Percentiles rank a stretch among this genome's conserved stretches.
These are phyloP conservation scores for Syncephalastrum sp. DNA, from an alignment of 371 early-diverging fungal genomes.

Conservation along the genomic window DNA sequence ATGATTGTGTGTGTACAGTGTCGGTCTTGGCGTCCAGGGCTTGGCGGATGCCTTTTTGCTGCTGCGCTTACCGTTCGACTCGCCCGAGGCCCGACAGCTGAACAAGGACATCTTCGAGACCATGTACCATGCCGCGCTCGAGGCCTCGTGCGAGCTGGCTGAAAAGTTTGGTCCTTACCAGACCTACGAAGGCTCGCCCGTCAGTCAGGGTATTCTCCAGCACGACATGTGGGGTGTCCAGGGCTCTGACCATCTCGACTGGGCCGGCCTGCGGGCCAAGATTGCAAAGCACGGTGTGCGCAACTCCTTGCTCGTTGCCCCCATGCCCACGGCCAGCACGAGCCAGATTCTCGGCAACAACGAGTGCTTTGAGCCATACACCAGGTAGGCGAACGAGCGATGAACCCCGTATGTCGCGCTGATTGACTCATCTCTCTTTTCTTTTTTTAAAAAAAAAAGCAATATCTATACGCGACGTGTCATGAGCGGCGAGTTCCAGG, in stretches of 20 bases:
- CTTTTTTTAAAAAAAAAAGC: conserved; percentile 49
- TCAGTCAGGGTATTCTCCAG: conserved; percentile 92
- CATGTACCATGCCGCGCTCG: conserved; percentile 96
- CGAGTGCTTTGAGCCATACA: conserved; percentile 99
- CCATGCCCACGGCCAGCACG: conserved; percentile 99
- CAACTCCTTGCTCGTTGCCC: conserved; percentile 94
- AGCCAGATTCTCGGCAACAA: conserved; percentile 98
- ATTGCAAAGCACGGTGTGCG: conserved; percentile 90
- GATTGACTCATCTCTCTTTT: conserved; percentile 39
- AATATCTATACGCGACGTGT: conserved; percentile 98
- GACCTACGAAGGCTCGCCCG: conserved; percentile 90
- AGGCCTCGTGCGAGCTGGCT: conserved; percentile 92
- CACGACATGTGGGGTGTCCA: conserved; percentile 92
- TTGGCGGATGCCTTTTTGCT: conserved; percentile 96
- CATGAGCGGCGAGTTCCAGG: conserved; percentile 98
- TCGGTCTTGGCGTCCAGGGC: conserved; percentile 98
- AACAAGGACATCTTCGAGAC: conserved; percentile 97
- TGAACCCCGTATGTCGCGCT: not conserved
- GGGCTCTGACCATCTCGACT: conserved; percentile 85
- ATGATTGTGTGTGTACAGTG: conserved; percentile 16
- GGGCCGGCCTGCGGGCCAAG: conserved; percentile 80
- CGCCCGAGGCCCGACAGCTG: conserved; percentile 78
- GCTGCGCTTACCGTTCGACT: conserved; percentile 95
- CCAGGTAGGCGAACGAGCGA: conserved; percentile 23
- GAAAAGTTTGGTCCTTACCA: conserved; percentile 81